Evolutionary conservation across 768 basidiomycete species (phyloP).

Genomic region (Gloeostereum incarnatum): DNA sequence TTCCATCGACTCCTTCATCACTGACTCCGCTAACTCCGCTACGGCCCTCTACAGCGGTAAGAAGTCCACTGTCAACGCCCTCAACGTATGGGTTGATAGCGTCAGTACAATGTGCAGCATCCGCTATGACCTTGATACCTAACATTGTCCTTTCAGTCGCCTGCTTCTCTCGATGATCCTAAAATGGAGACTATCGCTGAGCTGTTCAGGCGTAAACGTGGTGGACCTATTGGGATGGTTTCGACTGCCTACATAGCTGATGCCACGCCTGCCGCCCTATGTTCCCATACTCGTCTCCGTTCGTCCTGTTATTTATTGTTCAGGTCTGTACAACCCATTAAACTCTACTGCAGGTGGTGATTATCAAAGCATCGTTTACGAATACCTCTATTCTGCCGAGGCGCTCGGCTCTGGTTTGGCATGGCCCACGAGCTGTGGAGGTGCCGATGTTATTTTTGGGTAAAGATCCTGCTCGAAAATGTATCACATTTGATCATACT

Average conservation of each 20-base stretch:
- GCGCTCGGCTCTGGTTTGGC: slow-evolving; percentile 21
- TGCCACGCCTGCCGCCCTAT: slow-evolving; percentile 34
- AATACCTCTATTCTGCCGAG: slow-evolving; percentile 24
- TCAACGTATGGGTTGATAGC: slow-evolving; percentile 33
- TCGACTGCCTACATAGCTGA: slow-evolving; percentile 36
- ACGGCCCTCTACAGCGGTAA: slow-evolving; percentile 36
- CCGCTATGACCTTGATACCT: background rate
- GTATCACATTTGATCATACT: slow-evolving; percentile 1
- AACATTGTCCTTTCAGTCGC: slow-evolving; percentile 17
- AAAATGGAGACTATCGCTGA: slow-evolving; percentile 36
- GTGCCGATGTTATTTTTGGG: slow-evolving; percentile 36
- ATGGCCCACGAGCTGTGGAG: slow-evolving; percentile 32
- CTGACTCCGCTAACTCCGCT: slow-evolving; percentile 38
- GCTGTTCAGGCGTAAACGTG: slow-evolving; percentile 28
- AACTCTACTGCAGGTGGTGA: slow-evolving; percentile 18
- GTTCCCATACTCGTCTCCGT: slow-evolving; percentile 32
- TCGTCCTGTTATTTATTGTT: slow-evolving; percentile 5
- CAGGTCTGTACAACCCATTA: background rate
- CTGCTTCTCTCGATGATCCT: slow-evolving; percentile 30
- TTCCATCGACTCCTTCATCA: slow-evolving; percentile 37
- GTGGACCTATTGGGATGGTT: slow-evolving; percentile 33
- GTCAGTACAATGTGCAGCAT: slow-evolving; percentile 14
- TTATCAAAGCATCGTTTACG: slow-evolving; percentile 22
- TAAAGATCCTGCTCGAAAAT: background rate
- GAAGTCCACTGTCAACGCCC: slow-evolving; percentile 30